phyloP scores from a whole-genome alignment of 2,329 filamentous ascomycete species.

The Pestalotiopsis sp. region DNA sequence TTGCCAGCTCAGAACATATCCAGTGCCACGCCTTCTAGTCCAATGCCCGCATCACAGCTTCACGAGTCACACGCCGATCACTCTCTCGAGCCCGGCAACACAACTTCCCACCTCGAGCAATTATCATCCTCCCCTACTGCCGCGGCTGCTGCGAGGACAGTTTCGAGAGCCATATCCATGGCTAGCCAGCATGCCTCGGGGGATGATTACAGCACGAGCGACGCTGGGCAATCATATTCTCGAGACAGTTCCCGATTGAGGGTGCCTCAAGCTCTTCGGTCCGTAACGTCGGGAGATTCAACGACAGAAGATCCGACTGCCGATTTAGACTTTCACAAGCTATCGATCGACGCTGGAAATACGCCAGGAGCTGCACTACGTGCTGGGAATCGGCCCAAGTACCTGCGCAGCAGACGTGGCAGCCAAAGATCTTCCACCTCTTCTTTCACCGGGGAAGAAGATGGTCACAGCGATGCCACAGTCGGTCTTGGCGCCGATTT shows the following conservation, averaged over 20 bases:
- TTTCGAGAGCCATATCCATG: slow-evolving; percentile 53
- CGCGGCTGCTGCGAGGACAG: slow-evolving; percentile 52
- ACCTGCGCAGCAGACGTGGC: slow-evolving; percentile 58
- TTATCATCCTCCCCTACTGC: slow-evolving; percentile 61
- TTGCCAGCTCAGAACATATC: neutral
- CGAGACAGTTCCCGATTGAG: slow-evolving; percentile 32
- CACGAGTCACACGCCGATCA: slow-evolving; percentile 12
- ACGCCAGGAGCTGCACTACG: slow-evolving; percentile 51
- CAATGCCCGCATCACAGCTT: slow-evolving; percentile 8
- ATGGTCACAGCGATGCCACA: slow-evolving; percentile 74
- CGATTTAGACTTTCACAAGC: slow-evolving; percentile 33
- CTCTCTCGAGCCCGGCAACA: slow-evolving; percentile 34
- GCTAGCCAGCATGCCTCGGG: slow-evolving; percentile 34
- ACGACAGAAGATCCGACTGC: slow-evolving; percentile 35
- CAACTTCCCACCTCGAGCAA: slow-evolving; percentile 54
- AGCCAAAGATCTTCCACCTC: slow-evolving; percentile 65
- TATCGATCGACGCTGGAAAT: slow-evolving; percentile 45
- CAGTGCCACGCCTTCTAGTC: neutral
- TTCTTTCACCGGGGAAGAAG: slow-evolving; percentile 61
- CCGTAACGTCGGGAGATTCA: slow-evolving; percentile 26
- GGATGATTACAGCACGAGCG: slow-evolving; percentile 18
- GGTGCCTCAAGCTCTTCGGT: slow-evolving; percentile 34
- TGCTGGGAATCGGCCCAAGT: slow-evolving; percentile 54
- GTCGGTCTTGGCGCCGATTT: slow-evolving; percentile 72
- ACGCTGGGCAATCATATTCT: slow-evolving; percentile 19